phyloP scores from a whole-genome alignment of 108 stramenopile species.

The Aurantiochytrium sp. region DNA sequence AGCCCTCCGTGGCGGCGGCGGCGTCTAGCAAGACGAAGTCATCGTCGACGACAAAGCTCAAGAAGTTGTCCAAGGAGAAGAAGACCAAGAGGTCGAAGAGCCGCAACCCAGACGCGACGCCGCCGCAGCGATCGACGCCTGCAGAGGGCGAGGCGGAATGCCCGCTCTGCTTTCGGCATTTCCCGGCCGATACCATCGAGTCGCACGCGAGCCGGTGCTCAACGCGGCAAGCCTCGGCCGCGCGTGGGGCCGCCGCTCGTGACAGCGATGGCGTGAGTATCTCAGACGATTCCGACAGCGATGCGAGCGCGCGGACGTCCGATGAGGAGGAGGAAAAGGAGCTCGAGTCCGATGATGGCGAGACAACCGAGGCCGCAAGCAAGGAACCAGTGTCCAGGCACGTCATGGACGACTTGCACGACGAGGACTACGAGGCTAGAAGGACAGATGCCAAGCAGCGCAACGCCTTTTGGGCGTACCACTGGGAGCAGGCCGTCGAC shows the following conservation, averaged over 20 bases:
- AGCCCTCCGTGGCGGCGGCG: no score
- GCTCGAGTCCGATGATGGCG: neutral
- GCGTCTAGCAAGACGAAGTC: neutral
- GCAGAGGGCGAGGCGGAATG: neutral
- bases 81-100: neutral
- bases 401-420: neutral
- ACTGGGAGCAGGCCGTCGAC: neutral
- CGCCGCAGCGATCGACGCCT: neutral
- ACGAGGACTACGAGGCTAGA: neutral
- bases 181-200: neutral
- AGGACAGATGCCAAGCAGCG: neutral
- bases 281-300: neutral
- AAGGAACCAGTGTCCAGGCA: neutral
- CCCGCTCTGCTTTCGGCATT: slow-evolving; percentile 14
- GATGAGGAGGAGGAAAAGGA: neutral
- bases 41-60: neutral
- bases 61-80: neutral
- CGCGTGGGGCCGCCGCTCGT: neutral
- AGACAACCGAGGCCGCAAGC: neutral
- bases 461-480: neutral
- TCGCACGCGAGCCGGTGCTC: slow-evolving; percentile 5
- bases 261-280: neutral
- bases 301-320: neutral
- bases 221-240: neutral
- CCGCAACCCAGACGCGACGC: neutral